Evolutionary conservation across 768 basidiomycete species (phyloP).

Genomic region (Tricholoma hemisulphureum): DNA sequence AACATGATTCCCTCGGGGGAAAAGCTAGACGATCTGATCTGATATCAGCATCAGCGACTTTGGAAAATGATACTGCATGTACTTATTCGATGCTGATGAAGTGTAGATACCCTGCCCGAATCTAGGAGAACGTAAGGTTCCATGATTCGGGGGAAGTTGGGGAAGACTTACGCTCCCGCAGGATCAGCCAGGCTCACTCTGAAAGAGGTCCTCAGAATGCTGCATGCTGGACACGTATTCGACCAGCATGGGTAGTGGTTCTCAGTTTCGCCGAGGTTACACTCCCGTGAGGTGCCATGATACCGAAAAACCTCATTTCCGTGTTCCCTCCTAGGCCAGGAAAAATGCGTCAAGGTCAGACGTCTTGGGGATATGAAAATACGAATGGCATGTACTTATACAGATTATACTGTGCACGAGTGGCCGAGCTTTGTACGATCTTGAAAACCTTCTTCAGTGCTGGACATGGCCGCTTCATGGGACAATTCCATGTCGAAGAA

Average conservation of each 20-base stretch:
- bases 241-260: slow-evolving; percentile 25
- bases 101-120: slow-evolving; percentile 30
- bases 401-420: slow-evolving; percentile 12
- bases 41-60: not conserved
- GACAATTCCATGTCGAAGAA: slow-evolving; percentile 23
- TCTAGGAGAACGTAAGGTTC: slow-evolving; percentile 6
- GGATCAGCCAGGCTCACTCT: slow-evolving; percentile 28
- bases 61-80: slow-evolving; percentile 1
- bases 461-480: slow-evolving; percentile 3
- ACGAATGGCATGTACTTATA: slow-evolving; percentile 4
- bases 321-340: slow-evolving; percentile 13
- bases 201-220: slow-evolving; percentile 32
- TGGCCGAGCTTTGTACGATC: slow-evolving; percentile 25
- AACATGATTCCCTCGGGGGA: not conserved
- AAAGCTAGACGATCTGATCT: not conserved
- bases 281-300: slow-evolving; percentile 29
- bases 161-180: slow-evolving; percentile 23
- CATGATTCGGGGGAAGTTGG: not conserved
- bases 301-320: slow-evolving; percentile 32
- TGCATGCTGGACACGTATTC: slow-evolving; percentile 23
- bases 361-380: not conserved
- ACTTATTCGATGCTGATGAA: slow-evolving; percentile 24
- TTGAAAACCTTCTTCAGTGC: slow-evolving; percentile 28
- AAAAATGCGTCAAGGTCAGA: not conserved
- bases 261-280: slow-evolving; percentile 23